A percentile compares a stretch with the other conserved stretches of the same genome.
Evolutionary conservation across 1,284 basidiomycete species (phyloP).

Genomic region (Austropuccinia psidii): DNA sequence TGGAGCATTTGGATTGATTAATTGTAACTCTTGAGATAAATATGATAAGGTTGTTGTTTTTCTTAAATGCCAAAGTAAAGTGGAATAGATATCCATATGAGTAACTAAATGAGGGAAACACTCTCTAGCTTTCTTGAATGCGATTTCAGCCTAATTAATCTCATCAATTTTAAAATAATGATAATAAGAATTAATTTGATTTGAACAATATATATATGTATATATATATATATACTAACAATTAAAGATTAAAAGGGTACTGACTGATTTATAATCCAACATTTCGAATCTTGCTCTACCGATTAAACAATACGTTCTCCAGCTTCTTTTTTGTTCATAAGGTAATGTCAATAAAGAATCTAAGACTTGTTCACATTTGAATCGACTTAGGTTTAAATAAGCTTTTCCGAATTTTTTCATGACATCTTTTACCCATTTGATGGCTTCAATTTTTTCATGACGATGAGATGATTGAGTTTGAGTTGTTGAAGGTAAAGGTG

Average conservation of each 20-base stretch:
- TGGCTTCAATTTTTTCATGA: slow-evolving; percentile 62
- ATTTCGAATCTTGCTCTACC: slow-evolving; percentile 79
- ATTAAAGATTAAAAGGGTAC: slow-evolving; percentile 42
- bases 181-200: neutral
- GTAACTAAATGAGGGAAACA: slow-evolving; percentile 73
- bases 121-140: slow-evolving; percentile 69
- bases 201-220: neutral
- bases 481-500: neutral
- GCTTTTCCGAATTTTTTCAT: slow-evolving; percentile 72
- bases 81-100: slow-evolving; percentile 91
- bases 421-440: slow-evolving; percentile 71
- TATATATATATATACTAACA: neutral
- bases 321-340: slow-evolving; percentile 61
- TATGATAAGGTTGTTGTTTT: slow-evolving; percentile 71
- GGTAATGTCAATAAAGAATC: slow-evolving; percentile 68
- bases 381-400: slow-evolving; percentile 62
- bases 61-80: slow-evolving; percentile 83
- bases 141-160: slow-evolving; percentile 64
- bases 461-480: neutral
- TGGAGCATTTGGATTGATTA: slow-evolving; percentile 62
- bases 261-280: slow-evolving; percentile 72
- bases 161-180: slow-evolving; percentile 4
- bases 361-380: slow-evolving; percentile 66
- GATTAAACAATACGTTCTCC: slow-evolving; percentile 64
- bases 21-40: slow-evolving; percentile 78